Percentiles rank a stretch among this genome's conserved stretches.
phyloP scores from a whole-genome alignment of 495 filamentous ascomycete species.

The Viridothelium virens region DNA sequence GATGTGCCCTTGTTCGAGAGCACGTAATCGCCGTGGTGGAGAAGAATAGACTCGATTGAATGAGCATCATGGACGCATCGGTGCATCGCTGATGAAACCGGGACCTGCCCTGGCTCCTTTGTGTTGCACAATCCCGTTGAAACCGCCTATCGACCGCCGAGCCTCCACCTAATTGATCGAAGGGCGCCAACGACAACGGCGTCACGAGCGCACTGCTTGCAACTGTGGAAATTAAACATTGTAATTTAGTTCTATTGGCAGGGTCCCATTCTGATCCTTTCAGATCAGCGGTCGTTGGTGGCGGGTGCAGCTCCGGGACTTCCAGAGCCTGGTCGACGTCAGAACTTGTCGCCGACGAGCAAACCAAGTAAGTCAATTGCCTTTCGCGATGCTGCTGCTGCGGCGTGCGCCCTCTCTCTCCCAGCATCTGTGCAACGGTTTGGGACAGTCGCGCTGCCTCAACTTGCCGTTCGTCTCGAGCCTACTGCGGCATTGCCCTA shows the following conservation, averaged over 20 bases:
- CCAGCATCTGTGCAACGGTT: not conserved
- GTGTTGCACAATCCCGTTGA: not conserved
- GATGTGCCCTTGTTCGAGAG: too few relatives aligned
- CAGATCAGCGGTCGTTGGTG: slow-evolving; percentile 8
- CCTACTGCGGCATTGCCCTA: not conserved
- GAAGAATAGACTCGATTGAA: too few relatives aligned
- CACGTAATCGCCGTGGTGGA: too few relatives aligned
- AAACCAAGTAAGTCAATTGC: not conserved
- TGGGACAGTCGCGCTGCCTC: slow-evolving; percentile 2
- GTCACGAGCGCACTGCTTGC: slow-evolving; percentile 7
- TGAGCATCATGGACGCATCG: not conserved
- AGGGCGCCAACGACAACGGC: not conserved
- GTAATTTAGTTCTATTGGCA: not conserved
- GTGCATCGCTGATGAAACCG: not conserved
- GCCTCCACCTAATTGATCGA: not conserved
- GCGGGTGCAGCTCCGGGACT: not conserved
- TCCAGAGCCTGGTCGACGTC: slow-evolving; percentile 10
- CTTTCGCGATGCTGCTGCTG: not conserved
- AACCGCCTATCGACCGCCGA: slow-evolving; percentile 4
- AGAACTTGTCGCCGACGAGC: not conserved
- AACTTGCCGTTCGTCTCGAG: slow-evolving; percentile 10
- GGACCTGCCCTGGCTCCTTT: not conserved
- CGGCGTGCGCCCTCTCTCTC: too few relatives aligned
- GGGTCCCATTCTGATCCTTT: slow-evolving; percentile 7
- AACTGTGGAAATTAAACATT: slow-evolving; percentile 8